Evolutionary conservation across 371 early-diverging fungal genomes (phyloP).

Genomic region (Haplosporangium sp.): DNA sequence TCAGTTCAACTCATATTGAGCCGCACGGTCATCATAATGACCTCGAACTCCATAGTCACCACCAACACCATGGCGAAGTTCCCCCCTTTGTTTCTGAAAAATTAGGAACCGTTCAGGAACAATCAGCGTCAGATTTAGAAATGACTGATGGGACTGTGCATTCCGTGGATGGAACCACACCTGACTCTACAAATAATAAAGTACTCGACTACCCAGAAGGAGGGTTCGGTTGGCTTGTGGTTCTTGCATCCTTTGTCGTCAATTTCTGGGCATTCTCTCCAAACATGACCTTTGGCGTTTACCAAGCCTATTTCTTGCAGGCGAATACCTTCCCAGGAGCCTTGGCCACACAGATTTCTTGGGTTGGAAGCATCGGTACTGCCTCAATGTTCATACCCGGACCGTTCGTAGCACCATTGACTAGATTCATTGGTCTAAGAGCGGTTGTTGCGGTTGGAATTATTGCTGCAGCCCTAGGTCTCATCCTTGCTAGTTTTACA

Average conservation of each 20-base stretch:
- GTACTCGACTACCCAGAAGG: conserved; percentile 59
- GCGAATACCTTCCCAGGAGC: conserved; percentile 56
- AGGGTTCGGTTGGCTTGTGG: conserved; percentile 61
- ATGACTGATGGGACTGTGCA: conserved; percentile 1
- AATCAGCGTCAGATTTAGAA: conserved; percentile 8
- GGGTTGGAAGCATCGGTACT: conserved; percentile 66
- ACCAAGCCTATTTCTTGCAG: conserved; percentile 52
- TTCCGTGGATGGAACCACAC: background rate
- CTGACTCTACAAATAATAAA: background rate
- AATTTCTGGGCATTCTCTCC: conserved; percentile 64
- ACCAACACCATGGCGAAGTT: background rate
- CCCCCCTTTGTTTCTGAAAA: no score
- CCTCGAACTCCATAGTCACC: background rate
- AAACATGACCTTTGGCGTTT: conserved; percentile 64
- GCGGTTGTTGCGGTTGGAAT: conserved; percentile 71
- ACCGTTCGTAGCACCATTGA: conserved; percentile 71
- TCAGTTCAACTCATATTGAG: conserved; percentile 8
- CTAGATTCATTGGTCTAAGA: conserved; percentile 67
- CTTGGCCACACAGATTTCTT: conserved; percentile 60
- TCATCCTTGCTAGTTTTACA: conserved; percentile 70
- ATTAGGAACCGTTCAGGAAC: no score
- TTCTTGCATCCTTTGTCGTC: conserved; percentile 59
- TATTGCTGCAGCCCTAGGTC: conserved; percentile 61
- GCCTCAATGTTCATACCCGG: conserved; percentile 63
- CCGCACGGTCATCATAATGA: conserved; percentile 13